phyloP scores from a whole-genome alignment of 306 rosid species.

The Casuarina equisetifolia region DNA sequence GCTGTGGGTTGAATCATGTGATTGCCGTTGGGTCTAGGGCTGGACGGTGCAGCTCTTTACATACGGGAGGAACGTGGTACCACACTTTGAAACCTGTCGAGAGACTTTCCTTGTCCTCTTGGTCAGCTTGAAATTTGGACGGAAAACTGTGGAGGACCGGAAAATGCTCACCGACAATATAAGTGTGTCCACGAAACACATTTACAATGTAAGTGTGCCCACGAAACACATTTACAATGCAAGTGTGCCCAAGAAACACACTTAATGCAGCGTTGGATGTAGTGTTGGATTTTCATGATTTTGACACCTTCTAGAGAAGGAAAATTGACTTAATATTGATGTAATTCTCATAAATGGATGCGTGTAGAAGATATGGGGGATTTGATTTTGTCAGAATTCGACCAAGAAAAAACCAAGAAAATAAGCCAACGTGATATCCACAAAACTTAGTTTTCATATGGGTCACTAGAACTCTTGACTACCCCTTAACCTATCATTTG shows the following conservation, averaged over 20 bases:
- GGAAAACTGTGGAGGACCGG: neutral
- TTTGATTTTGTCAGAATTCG: no score
- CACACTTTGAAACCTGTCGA: no score
- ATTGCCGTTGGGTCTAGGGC: neutral
- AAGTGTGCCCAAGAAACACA: neutral
- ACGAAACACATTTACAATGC: neutral
- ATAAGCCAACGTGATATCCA: no score
- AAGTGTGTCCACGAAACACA: neutral
- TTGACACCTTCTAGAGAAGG: neutral
- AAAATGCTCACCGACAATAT: neutral
- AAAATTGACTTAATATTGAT: neutral
- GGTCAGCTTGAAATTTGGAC: neutral
- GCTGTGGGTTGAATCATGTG: neutral
- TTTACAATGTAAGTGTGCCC: neutral
- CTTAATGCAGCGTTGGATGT: neutral
- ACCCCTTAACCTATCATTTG: no score
- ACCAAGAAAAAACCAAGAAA: no score
- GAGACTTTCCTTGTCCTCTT: neutral
- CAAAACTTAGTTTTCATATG: no score
- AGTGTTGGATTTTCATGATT: neutral
- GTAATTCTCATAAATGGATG: neutral
- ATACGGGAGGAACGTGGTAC: no score
- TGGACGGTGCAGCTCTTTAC: neutral
- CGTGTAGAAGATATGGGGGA: no score
- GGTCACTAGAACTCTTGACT: no score